Evolutionary conservation across 495 filamentous ascomycete genomes (phyloP), one percentile per base, ranked within the genome.

Genomic region (Lophium mytilinum): DNA sequence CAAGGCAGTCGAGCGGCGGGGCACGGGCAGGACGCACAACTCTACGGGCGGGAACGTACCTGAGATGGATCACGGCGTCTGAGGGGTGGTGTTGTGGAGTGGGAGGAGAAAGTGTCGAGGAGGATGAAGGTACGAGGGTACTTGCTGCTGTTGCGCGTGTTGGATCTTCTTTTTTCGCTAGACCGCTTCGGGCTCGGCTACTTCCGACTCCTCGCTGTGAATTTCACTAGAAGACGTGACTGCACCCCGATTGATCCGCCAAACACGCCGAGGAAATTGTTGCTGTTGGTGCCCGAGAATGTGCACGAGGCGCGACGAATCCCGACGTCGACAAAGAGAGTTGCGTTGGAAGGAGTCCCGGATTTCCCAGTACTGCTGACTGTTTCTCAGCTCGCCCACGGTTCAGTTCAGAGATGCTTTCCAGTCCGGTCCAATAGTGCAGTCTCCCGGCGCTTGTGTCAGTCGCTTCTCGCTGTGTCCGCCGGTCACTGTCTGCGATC

Each of bases 71-170:
- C 41, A 50, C 37, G 34, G 56, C 55, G 52, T 9, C 47, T n/a
- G 49, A 48, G 40, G 21, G 8, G 17, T 37, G 54, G 53, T 46
- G 42, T 39, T 50, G 52, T 14, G 49, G 33, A 34, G n/a, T 11
- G 55, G 14, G 56, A 55, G 19, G 30, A 18, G 49, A 17, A 15
- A 52, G 57, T 50, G 55, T 30, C 24, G 24, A 6, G 24, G 24
- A 48, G 61, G 55, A 55, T 56, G 55, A 59, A 51, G 46, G 56
- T 59, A 59, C 52, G 46, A 56, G 49, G 45, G 59, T 62, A 62
- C 59, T 60, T 56, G 52, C 60, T 56, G 18, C 56, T 53, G 56
- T 53, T 60, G 61, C 61, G 56, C 57, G 61, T 64, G 47, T 55
- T 48, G 56, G 57, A 49, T 41, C 33, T 30, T 30, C 24, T 50